Percentiles rank a stretch among this genome's conserved stretches.
Evolutionary conservation across 176 grass and related monocot species (phyloP).

Genomic region (Aegilops tauschii): DNA sequence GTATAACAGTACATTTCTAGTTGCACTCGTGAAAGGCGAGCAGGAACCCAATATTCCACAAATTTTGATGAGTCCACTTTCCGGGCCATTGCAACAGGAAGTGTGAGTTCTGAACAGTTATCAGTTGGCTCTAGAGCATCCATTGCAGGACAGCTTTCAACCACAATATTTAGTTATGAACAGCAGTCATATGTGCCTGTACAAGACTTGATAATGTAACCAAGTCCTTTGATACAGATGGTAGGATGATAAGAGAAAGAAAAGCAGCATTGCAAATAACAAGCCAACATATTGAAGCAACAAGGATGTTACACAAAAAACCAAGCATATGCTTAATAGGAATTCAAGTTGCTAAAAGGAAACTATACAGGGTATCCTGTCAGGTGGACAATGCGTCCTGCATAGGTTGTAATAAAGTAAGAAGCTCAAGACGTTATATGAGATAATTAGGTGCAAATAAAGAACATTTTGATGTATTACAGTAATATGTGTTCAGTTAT

Average conservation of each 20-base stretch:
- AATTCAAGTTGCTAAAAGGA: background rate
- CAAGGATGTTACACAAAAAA: too few relatives aligned
- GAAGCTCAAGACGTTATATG: background rate
- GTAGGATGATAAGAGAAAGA: background rate
- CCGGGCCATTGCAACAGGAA: slow-evolving; percentile 53
- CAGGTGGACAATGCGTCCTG: background rate
- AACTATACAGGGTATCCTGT: background rate
- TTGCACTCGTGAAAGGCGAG: slow-evolving; percentile 71
- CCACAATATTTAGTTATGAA: background rate
- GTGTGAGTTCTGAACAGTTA: slow-evolving; percentile 32
- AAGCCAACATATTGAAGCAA: background rate
- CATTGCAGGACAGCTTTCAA: background rate
- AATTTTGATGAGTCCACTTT: slow-evolving; percentile 72
- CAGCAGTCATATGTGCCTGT: slow-evolving; percentile 14
- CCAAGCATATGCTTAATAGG: too few relatives aligned
- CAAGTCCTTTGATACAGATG: slow-evolving; percentile 4
- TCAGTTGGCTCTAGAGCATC: slow-evolving; percentile 29
- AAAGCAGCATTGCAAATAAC: background rate
- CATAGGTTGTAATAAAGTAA: background rate
- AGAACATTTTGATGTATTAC: background rate
- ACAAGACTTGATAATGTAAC: background rate
- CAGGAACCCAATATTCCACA: slow-evolving; percentile 87
- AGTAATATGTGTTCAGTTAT: background rate
- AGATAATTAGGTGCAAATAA: background rate
- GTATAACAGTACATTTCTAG: slow-evolving; percentile 78